Conservation (phyloP, 163 green algal species). For the Chlorella variabilis region DNA sequence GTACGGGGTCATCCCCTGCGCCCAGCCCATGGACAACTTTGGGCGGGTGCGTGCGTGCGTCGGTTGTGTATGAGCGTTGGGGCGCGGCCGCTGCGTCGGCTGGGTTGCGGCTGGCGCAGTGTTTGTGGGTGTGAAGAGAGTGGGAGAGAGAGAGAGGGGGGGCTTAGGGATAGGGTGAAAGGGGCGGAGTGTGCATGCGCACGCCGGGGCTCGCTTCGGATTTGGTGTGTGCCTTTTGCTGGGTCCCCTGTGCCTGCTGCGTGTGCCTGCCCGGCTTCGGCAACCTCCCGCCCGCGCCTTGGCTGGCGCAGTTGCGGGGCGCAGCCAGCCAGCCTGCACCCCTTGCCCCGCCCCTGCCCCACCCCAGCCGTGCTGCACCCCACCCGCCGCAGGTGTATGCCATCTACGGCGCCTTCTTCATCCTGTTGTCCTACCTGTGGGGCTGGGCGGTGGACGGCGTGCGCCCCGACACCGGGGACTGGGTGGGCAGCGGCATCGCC, state of each 20-base stretch:
- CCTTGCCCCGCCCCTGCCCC: too few species aligned
- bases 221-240: background rate
- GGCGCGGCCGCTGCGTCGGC: too few species aligned
- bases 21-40: conserved; percentile 83
- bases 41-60: conserved; percentile 50
- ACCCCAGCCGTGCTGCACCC: too few species aligned
- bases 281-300: too few species aligned
- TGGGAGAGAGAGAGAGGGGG: too few species aligned
- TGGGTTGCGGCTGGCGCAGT: too few species aligned
- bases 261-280: too few species aligned
- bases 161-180: too few species aligned
- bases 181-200: too few species aligned
- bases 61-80: background rate
- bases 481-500: conserved; percentile 49
- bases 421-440: conserved; percentile 87
- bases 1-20: conserved; percentile 87
- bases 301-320: background rate
- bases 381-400: conserved; percentile 52
- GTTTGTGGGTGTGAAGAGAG: too few species aligned
- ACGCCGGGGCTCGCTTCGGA: too few species aligned
- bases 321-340: too few species aligned
- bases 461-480: conserved; percentile 63
- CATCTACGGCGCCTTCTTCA: conserved; percentile 91
- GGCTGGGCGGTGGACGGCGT: conserved; percentile 80
- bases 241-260: background rate